These are phyloP conservation scores for Penicillium decumbens DNA, from an alignment of 2,329 filamentous ascomycete species.

Conservation along the genomic window DNA sequence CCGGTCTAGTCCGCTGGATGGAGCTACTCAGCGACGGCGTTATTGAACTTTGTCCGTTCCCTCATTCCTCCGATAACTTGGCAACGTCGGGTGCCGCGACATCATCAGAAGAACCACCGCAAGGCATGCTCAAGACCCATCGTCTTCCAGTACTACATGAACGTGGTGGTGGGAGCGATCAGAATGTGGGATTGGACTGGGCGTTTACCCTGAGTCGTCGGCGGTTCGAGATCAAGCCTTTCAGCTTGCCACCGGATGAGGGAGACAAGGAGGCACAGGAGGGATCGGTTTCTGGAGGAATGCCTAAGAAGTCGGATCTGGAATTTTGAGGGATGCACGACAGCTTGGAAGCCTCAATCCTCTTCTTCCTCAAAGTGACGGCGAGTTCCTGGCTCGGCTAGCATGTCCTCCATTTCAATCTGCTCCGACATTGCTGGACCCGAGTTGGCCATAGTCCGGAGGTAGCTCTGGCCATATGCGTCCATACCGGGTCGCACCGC, in stretches of 20 bases:
- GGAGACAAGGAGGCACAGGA: slow-evolving; percentile 64
- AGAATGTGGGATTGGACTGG: slow-evolving; percentile 73
- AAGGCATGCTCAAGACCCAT: slow-evolving; percentile 81
- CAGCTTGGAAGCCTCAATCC: slow-evolving; percentile 8
- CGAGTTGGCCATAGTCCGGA: slow-evolving; percentile 52
- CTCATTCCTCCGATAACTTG: slow-evolving; percentile 51
- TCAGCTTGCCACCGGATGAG: slow-evolving; percentile 80
- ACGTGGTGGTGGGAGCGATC: slow-evolving; percentile 72
- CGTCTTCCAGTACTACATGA: slow-evolving; percentile 81
- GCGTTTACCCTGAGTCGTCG: slow-evolving; percentile 83
- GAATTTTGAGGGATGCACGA: slow-evolving; percentile 54
- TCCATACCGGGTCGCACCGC: slow-evolving; percentile 42
- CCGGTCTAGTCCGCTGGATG: slow-evolving; percentile 77
- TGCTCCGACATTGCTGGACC: slow-evolving; percentile 56
- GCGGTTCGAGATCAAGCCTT: slow-evolving; percentile 81
- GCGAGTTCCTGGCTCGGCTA: slow-evolving; percentile 40
- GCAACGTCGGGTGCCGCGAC: slow-evolving; percentile 53
- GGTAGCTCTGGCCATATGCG: slow-evolving; percentile 54
- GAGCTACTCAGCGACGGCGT: slow-evolving; percentile 82
- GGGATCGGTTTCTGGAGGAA: slow-evolving; percentile 41
- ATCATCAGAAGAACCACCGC: slow-evolving; percentile 67
- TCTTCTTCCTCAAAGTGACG: slow-evolving; percentile 31
- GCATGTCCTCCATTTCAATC: slow-evolving; percentile 60
- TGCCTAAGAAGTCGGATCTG: slow-evolving; percentile 62
- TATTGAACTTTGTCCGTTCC: slow-evolving; percentile 74